phyloP scores from a whole-genome alignment of 345 rosid species.

The Salix viminalis region DNA sequence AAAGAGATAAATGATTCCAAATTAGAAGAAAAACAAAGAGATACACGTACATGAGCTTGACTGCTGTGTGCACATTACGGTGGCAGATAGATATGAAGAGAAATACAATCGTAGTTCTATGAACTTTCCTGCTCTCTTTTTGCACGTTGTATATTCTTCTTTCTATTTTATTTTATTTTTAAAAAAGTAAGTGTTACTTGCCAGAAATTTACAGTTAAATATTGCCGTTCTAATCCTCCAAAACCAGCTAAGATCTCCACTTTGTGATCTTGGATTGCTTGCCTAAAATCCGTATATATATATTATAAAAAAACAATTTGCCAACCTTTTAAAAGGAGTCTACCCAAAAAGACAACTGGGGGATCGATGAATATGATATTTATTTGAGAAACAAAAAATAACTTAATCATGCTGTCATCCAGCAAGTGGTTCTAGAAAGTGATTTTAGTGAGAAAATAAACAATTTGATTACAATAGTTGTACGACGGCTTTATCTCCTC shows the following conservation, averaged over 20 bases:
- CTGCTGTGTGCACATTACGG: neutral
- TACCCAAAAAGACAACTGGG: constrained; percentile 16
- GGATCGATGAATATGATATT: constrained; percentile 16
- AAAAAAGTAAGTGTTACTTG: neutral
- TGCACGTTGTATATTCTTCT: neutral
- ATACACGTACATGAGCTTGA: neutral
- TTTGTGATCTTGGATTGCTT: constrained; percentile 5
- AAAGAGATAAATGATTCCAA: neutral
- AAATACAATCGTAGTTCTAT: neutral
- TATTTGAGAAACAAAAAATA: constrained; percentile 5
- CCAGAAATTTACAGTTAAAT: neutral
- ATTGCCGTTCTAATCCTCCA: constrained; percentile 14
- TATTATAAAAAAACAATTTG: constrained; percentile 22
- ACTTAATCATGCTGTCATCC: constrained; percentile 5
- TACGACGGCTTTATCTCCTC: neutral
- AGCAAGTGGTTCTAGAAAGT: constrained; percentile 6
- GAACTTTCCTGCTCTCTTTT: neutral
- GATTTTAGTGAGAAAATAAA: constrained; percentile 1
- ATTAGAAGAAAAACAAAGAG: neutral
- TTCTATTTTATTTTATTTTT: neutral
- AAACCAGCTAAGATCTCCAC: constrained; percentile 54
- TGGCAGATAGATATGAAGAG: neutral
- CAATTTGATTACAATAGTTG: neutral
- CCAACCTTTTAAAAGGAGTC: constrained; percentile 32
- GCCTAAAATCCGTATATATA: neutral